These are phyloP conservation scores for Rutidosis leptorrhynchoides DNA, from an alignment of 129 eudicot genomes.

Conservation along the genomic window DNA sequence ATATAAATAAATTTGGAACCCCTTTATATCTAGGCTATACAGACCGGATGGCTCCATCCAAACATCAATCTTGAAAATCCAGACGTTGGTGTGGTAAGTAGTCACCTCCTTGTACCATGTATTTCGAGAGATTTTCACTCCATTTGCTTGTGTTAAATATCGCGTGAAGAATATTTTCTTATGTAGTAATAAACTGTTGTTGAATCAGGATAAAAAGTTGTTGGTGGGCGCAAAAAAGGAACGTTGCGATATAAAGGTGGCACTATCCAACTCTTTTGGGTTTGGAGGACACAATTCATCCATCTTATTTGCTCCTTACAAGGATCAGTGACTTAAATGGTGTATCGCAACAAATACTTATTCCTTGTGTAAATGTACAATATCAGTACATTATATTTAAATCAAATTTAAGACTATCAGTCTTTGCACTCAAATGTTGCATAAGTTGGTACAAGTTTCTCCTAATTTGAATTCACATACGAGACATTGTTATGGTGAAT, in stretches of 20 bases:
- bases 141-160: neutral
- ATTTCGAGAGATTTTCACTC: neutral
- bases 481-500: too few relatives aligned
- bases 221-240: slow-evolving; percentile 68
- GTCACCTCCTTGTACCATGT: slow-evolving; percentile 9
- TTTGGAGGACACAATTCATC: slow-evolving; percentile 84
- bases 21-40: slow-evolving; percentile 49
- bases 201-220: slow-evolving; percentile 46
- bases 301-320: slow-evolving; percentile 66
- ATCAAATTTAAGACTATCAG: neutral
- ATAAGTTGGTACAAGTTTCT: neutral
- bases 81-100: slow-evolving; percentile 64
- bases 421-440: slow-evolving; percentile 11
- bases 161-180: neutral
- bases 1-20: neutral
- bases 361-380: slow-evolving; percentile 24
- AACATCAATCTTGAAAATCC: slow-evolving; percentile 68
- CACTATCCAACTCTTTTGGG: slow-evolving; percentile 72
- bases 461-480: slow-evolving; percentile 5
- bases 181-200: neutral
- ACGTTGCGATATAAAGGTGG: slow-evolving; percentile 49
- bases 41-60: slow-evolving; percentile 78
- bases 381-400: slow-evolving; percentile 3
- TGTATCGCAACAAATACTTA: neutral
- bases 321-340: slow-evolving; percentile 24